phyloP scores from a whole-genome alignment of 192 early-diverging fungal genomes.

The Coemansia sp. region DNA sequence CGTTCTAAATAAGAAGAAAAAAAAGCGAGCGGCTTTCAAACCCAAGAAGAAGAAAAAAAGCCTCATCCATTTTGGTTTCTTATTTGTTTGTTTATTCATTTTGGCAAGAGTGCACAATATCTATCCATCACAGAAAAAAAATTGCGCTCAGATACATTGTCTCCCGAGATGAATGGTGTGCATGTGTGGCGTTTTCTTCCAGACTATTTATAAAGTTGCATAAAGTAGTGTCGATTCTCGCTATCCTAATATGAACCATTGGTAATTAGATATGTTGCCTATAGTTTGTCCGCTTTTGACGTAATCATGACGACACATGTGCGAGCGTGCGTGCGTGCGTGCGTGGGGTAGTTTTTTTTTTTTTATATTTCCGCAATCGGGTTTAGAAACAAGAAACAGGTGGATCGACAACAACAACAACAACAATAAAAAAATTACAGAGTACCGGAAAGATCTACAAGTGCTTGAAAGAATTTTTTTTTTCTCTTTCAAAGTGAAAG shows the following conservation, averaged over 20 bases:
- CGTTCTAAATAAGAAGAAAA: too few species aligned
- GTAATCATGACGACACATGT: too few species aligned
- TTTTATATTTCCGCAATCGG: conserved; percentile 5
- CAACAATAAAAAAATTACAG: neutral
- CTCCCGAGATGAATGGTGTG: neutral
- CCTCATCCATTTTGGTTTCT: neutral
- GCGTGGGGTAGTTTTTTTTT: neutral
- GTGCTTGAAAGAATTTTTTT: neutral
- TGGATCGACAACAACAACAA: neutral
- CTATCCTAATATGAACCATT: too few species aligned
- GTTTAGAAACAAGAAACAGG: neutral
- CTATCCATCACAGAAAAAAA: neutral
- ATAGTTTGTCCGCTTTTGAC: too few species aligned
- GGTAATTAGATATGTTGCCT: too few species aligned
- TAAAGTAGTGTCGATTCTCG: too few species aligned
- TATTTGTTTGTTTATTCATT: neutral
- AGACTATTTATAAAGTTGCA: neutral
- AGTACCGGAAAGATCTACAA: neutral
- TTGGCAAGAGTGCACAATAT: neutral
- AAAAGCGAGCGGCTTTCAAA: too few species aligned
- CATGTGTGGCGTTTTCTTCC: neutral
- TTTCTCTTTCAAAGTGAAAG: neutral
- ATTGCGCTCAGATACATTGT: neutral
- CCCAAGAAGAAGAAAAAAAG: neutral
- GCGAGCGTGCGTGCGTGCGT: too few species aligned